These are phyloP conservation scores for Centella asiatica DNA, from an alignment of 129 eudicot genomes.

Conservation along the genomic window DNA sequence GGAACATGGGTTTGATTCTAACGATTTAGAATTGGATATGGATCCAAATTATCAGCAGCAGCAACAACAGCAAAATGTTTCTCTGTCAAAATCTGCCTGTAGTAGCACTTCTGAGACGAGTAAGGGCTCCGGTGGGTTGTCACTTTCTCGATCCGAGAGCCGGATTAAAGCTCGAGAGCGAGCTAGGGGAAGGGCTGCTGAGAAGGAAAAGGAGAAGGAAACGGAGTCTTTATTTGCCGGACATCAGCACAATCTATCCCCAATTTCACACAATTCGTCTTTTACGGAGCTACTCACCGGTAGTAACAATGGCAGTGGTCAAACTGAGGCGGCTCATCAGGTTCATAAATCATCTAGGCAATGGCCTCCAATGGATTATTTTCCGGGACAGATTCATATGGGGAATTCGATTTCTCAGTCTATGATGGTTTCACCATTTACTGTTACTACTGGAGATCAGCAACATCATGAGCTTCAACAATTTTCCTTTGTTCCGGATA, in stretches of 20 bases:
- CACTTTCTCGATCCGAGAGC: conserved; percentile 67
- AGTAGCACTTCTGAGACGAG: conserved; percentile 84
- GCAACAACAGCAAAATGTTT: conserved; percentile 17
- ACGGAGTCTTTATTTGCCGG: conserved; percentile 18
- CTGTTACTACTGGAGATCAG: conserved; percentile 26
- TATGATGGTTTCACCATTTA: conserved; percentile 31
- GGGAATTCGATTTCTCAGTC: conserved; percentile 19
- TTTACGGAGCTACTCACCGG: conserved; percentile 76
- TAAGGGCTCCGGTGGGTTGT: conserved; percentile 77
- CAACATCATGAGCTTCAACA: conserved; percentile 52
- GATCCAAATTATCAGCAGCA: conserved; percentile 30
- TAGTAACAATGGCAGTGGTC: conserved; percentile 25
- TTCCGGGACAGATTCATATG: conserved; percentile 19
- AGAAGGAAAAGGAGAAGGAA: conserved; percentile 56
- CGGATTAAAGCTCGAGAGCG: conserved; percentile 67
- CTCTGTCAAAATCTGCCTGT: conserved; percentile 49
- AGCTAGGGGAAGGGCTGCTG: conserved; percentile 62
- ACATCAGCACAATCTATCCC: conserved; percentile 28
- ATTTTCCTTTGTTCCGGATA: conserved; percentile 59
- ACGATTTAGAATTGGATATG: conserved; percentile 30
- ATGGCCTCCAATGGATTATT: conserved; percentile 65
- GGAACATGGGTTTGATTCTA: conserved; percentile 27
- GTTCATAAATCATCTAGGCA: conserved; percentile 24
- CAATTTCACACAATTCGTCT: conserved; percentile 48
- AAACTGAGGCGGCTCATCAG: conserved; percentile 17